Evolutionary conservation across 805 yeast genomes (phyloP), one percentile per base, ranked within the genome.

Genomic region (Pichia kluyveri): DNA sequence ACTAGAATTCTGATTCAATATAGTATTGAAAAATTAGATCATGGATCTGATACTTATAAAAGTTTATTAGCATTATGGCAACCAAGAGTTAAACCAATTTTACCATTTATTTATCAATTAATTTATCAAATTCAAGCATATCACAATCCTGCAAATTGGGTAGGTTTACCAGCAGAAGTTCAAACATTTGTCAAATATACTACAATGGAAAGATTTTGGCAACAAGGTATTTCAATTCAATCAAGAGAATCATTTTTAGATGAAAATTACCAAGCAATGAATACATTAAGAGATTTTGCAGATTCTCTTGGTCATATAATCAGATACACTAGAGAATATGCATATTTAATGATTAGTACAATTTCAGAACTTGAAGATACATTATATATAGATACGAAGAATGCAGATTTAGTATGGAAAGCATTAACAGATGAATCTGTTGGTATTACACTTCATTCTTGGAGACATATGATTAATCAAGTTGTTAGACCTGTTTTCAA

Each of bases 301-400:
- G 98, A 95, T 62, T 85, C 96, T 14, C 95, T 93, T 14, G 99
- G 99, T 17, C 97, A 93, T 64, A 86, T 88, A 59, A 83, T 93
- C 15, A 74, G 99, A 58, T 93, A 95, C 60, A 93, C 99, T 0
- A 77, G 99, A 55, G 99, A 93, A 65, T 93, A 95, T 62, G 96
- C 96, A 3, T 86, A 89, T 61, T 68, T 91, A 53, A 87, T 97
- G 1, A 73, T 93, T 36, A 90, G 95, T 17, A 86, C 96, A 1
- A 84, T 93, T 45, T 79, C 96, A 0, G 91, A 87, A 58, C 71
- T 93, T 47, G 97, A 93, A 44, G 95, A 83, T 51, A 85, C 96
- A 0, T 72, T 93, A 51, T 93, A 86, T 59, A 90, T 83, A 52
- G 79, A 90, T 41, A 96, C 96, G 2, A 81, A 80, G 44, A 79